Evolutionary conservation across 129 eudicot genomes (phyloP).

Genomic region (Artemisia tridentata): DNA sequence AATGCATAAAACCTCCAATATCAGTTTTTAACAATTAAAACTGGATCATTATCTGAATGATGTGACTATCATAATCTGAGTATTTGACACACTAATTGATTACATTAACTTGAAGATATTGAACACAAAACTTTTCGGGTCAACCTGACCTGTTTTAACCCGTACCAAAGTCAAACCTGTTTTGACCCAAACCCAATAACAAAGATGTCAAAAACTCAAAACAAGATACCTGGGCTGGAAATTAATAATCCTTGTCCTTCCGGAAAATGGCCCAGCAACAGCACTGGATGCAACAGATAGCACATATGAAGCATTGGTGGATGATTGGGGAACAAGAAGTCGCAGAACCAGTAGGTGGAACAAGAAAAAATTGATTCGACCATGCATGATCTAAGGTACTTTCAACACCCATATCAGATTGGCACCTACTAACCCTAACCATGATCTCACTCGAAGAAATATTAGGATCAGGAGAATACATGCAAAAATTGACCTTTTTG

Average conservation of each 20-base stretch:
- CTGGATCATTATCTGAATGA: too few species aligned
- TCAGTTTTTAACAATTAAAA: too few species aligned
- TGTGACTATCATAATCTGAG: too few species aligned
- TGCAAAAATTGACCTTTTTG: slow-evolving; percentile 51
- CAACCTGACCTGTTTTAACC: too few species aligned
- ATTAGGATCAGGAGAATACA: slow-evolving; percentile 87
- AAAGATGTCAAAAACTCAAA: neutral
- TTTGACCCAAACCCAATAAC: too few species aligned
- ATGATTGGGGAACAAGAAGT: slow-evolving; percentile 76
- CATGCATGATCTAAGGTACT: slow-evolving; percentile 45
- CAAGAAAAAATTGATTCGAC: slow-evolving; percentile 81
- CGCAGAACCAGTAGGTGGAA: slow-evolving; percentile 86
- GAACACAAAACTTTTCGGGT: too few species aligned
- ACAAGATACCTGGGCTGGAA: slow-evolving; percentile 81
- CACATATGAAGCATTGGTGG: slow-evolving; percentile 51
- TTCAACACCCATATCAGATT: slow-evolving; percentile 32
- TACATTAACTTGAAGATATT: too few species aligned
- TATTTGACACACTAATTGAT: too few species aligned
- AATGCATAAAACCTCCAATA: too few species aligned
- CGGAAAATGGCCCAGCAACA: slow-evolving; percentile 72
- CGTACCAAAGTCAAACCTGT: too few species aligned
- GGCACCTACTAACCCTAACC: slow-evolving; percentile 63
- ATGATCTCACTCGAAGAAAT: slow-evolving; percentile 60
- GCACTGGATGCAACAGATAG: slow-evolving; percentile 74
- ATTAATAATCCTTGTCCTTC: slow-evolving; percentile 78